Evolutionary conservation across 495 filamentous ascomycete species (phyloP).

Genomic region (Penicillium daleae): DNA sequence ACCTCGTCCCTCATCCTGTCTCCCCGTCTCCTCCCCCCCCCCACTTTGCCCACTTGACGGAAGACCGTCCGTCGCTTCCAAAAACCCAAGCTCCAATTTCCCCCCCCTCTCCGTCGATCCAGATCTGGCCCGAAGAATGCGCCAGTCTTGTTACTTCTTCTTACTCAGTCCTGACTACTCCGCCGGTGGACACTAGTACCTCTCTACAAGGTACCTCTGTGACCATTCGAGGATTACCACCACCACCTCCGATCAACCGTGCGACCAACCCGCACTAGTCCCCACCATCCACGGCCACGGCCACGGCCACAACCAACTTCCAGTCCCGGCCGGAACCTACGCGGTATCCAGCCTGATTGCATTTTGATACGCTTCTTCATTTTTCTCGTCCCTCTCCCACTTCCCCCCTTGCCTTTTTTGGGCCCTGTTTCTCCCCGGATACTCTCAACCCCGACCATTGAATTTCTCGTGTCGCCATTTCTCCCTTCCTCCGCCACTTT

Average conservation of each 20-base stretch:
- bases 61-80: slow-evolving; percentile 25
- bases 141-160: not conserved
- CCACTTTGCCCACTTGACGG: slow-evolving; percentile 6
- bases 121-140: slow-evolving; percentile 34
- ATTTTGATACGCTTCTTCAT: slow-evolving; percentile 12
- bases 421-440: not conserved
- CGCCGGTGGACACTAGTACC: not conserved
- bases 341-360: slow-evolving; percentile 9
- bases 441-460: slow-evolving; percentile 8
- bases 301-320: slow-evolving; percentile 3
- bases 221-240: not conserved
- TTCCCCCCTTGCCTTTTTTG: not conserved
- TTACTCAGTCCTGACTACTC: not conserved
- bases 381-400: not conserved
- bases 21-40: not conserved
- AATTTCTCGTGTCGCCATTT: not conserved
- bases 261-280: slow-evolving; percentile 1
- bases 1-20: not conserved
- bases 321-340: not conserved
- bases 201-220: not conserved
- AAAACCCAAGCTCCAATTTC: slow-evolving; percentile 20
- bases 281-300: slow-evolving; percentile 3
- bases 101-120: slow-evolving; percentile 23
- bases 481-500: not conserved
- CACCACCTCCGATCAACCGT: not conserved